These are phyloP conservation scores for Monilinia aucupariae DNA, from an alignment of 2,329 filamentous ascomycete species.

Conservation along the genomic window DNA sequence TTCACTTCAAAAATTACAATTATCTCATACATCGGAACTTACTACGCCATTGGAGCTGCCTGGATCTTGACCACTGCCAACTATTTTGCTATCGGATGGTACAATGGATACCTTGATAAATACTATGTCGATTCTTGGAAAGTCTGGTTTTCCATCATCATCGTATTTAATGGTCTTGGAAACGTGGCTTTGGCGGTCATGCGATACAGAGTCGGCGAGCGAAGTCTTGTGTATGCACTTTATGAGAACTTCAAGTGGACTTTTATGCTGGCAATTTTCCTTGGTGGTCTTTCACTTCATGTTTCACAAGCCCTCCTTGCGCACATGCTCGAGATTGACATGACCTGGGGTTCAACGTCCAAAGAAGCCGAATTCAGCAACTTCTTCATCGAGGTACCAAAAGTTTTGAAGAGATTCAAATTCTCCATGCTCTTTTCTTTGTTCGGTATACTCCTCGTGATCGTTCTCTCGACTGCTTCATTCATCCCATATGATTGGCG, in stretches of 20 bases:
- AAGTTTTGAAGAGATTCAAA: constrained; percentile 70
- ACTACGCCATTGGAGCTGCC: constrained; percentile 71
- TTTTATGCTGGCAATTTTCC: constrained; percentile 68
- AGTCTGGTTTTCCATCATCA: constrained; percentile 74
- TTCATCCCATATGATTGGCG: constrained; percentile 63
- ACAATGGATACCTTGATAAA: constrained; percentile 70
- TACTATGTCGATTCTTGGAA: constrained; percentile 76
- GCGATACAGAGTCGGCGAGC: constrained; percentile 65
- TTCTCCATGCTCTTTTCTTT: constrained; percentile 37
- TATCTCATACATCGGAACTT: constrained; percentile 72
- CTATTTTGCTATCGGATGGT: constrained; percentile 73
- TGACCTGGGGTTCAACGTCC: constrained; percentile 78
- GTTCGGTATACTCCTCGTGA: constrained; percentile 53
- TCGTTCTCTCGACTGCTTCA: constrained; percentile 54
- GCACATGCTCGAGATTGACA: constrained; percentile 82
- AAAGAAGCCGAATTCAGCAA: constrained; percentile 78
- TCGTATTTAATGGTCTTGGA: constrained; percentile 71
- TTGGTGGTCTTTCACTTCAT: constrained; percentile 76
- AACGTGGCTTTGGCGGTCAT: constrained; percentile 68
- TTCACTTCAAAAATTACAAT: constrained; percentile 72
- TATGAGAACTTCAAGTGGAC: constrained; percentile 70
- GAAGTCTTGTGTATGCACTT: constrained; percentile 50
- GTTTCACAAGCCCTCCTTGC: constrained; percentile 72
- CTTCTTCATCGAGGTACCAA: constrained; percentile 79
- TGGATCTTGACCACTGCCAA: constrained; percentile 70